A percentile compares a stretch with the other conserved stretches of the same genome.
Evolutionary conservation across 2,329 filamentous ascomycete species (phyloP).

Genomic region (Diplodia seriata): DNA sequence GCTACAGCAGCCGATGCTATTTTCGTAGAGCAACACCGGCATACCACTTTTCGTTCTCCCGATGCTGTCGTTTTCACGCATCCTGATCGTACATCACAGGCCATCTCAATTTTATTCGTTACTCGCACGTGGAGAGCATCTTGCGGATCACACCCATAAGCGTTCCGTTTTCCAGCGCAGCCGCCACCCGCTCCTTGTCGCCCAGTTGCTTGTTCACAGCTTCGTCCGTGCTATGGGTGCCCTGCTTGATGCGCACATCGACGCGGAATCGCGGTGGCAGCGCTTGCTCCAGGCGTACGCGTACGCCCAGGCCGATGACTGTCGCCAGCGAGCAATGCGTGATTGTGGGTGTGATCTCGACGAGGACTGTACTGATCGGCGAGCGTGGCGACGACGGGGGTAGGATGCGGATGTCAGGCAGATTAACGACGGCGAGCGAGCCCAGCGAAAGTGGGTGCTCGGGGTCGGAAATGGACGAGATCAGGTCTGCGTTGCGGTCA

Average conservation of each 20-base stretch:
- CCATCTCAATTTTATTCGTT: conserved; percentile 35
- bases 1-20: conserved; percentile 27
- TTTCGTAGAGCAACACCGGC: conserved; percentile 17
- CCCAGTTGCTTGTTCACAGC: conserved; percentile 96
- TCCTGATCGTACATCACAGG: conserved; percentile 24
- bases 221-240: conserved; percentile 92
- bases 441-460: conserved; percentile 95
- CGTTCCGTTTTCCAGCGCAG: conserved; percentile 91
- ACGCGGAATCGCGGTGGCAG: conserved; percentile 90
- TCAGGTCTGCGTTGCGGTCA: conserved; percentile 70
- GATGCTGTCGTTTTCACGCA: neutral
- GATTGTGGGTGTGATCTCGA: conserved; percentile 94
- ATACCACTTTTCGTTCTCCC: neutral
- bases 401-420: conserved; percentile 87
- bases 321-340: conserved; percentile 97
- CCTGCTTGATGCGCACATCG: conserved; percentile 93
- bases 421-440: conserved; percentile 90
- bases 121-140: conserved; percentile 88
- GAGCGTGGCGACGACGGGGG: conserved; percentile 68
- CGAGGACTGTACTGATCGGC: conserved; percentile 75
- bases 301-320: conserved; percentile 91
- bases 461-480: conserved; percentile 92
- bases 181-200: conserved; percentile 95
- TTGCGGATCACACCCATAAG: conserved; percentile 87
- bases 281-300: conserved; percentile 88